Evolutionary conservation across 257 asterid species (phyloP), one percentile per base, ranked within the genome.

Genomic region (Voacanga thouarsii): DNA sequence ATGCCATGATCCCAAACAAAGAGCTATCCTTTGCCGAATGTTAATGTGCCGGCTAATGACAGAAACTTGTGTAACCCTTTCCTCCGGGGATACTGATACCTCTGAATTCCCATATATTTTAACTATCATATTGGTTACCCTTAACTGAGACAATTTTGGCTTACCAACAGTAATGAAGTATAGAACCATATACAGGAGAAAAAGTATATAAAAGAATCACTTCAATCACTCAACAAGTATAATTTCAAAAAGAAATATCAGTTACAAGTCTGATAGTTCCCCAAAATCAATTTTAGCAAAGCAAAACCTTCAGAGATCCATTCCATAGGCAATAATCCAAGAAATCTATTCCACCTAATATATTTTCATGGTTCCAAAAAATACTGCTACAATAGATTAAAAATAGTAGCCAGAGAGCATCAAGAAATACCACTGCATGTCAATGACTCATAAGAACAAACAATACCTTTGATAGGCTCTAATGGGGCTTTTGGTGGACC

Each of bases 381-480:
- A 75, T 43, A 75, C 15, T n/a, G 26, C 1, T 55, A 7, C n/a
- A 5, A 10, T 71, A 15, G 64, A 63, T 30, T 33, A 21, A 11
- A 39, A 60, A n/a, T 6, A 47, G 21, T 59, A 72, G 41, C 19
- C 75, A 68, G 26, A 24, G 60, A 19, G 49, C 44, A 75, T 51
- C 71, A 51, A 61, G 24, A 68, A 3, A 47, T 51, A 61, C 5
- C 47, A 41, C 53, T 39, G 30, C 14, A 0, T 12, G 15, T n/a
- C 11, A 55, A 37, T 14, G 28, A 57, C 39, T 24, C 44, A 28
- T 26, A 41, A 47, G 41, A 11, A 15, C 33, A 72, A 56, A 30
- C 12, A 73, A 80, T 90, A 96, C 99, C 99, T 89, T 88, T 89
- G 43, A 89, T 80, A 75, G 94, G 94, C 85, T 82, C 90, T 66